Evolutionary conservation across 441 rosid genomes (phyloP).

Genomic region (Hura crepitans): DNA sequence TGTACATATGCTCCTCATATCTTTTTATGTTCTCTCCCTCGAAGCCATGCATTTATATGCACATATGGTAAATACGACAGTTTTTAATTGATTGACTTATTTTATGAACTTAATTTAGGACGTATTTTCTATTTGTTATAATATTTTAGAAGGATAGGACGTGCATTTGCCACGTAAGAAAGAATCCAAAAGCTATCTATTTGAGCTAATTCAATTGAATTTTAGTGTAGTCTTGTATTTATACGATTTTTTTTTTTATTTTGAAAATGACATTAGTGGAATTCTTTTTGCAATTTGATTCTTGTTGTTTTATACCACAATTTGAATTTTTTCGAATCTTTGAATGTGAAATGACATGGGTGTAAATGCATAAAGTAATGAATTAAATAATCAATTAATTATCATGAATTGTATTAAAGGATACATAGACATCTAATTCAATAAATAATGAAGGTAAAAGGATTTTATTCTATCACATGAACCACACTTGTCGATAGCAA

Average conservation of each 20-base stretch:
- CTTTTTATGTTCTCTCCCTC: not conserved
- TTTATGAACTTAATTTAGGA: too few relatives aligned
- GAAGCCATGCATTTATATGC: not conserved
- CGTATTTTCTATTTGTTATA: too few relatives aligned
- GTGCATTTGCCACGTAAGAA: slow-evolving; percentile 7
- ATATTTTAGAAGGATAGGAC: not conserved
- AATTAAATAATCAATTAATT: not conserved
- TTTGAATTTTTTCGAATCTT: not conserved
- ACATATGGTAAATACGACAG: too few relatives aligned
- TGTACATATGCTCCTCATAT: slow-evolving; percentile 19
- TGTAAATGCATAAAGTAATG: too few relatives aligned
- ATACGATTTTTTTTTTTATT: not conserved
- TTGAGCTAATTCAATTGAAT: not conserved
- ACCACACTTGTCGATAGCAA: too few relatives aligned
- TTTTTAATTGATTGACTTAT: too few relatives aligned
- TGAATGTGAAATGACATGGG: too few relatives aligned
- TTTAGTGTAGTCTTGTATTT: too few relatives aligned
- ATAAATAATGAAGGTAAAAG: too few relatives aligned
- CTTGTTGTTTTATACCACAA: not conserved
- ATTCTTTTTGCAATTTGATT: not conserved
- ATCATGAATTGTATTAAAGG: not conserved
- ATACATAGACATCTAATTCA: too few relatives aligned
- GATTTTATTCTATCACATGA: too few relatives aligned
- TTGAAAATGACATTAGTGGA: slow-evolving; percentile 4
- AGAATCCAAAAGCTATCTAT: not conserved